Evolutionary conservation across 352 stramenopile species (phyloP).

Genomic region (Blastocystis hominis): DNA sequence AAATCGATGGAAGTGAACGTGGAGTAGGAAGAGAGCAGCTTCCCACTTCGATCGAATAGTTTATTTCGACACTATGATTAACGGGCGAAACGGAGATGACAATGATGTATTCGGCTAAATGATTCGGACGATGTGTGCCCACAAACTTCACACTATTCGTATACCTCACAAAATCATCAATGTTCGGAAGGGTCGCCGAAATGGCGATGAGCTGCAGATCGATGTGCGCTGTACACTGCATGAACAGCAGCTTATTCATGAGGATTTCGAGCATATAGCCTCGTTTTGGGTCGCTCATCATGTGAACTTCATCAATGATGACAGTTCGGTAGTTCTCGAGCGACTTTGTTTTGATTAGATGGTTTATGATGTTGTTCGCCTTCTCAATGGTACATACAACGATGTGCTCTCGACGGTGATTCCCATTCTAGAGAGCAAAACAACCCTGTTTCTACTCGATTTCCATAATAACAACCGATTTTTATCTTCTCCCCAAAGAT

Average conservation of each 20-base stretch:
- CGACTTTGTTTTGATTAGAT: slow-evolving; percentile 58
- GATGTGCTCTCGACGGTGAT: slow-evolving; percentile 59
- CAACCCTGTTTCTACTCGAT: slow-evolving; percentile 25
- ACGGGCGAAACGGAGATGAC: neutral
- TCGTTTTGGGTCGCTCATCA: slow-evolving; percentile 61
- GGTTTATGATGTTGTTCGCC: slow-evolving; percentile 62
- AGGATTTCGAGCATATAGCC: slow-evolving; percentile 63
- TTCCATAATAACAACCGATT: slow-evolving; percentile 60
- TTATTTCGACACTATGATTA: slow-evolving; percentile 43
- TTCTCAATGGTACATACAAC: slow-evolving; percentile 64
- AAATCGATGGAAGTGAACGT: neutral
- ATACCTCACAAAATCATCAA: slow-evolving; percentile 60
- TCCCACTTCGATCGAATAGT: neutral
- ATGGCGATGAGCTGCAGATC: slow-evolving; percentile 62
- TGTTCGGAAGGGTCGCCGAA: slow-evolving; percentile 63
- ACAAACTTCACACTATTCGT: slow-evolving; percentile 58
- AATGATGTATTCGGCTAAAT: slow-evolving; percentile 60
- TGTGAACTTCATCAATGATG: slow-evolving; percentile 64
- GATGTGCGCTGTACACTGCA: neutral
- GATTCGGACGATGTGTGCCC: slow-evolving; percentile 61
- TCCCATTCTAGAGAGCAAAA: neutral
- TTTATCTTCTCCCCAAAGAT: slow-evolving; percentile 59
- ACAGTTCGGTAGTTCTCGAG: slow-evolving; percentile 59
- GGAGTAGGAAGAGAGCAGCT: neutral
- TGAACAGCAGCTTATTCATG: slow-evolving; percentile 59